phyloP scores from a whole-genome alignment of 2,329 filamentous ascomycete genomes.

The Pseudogymnoascus sp. region DNA sequence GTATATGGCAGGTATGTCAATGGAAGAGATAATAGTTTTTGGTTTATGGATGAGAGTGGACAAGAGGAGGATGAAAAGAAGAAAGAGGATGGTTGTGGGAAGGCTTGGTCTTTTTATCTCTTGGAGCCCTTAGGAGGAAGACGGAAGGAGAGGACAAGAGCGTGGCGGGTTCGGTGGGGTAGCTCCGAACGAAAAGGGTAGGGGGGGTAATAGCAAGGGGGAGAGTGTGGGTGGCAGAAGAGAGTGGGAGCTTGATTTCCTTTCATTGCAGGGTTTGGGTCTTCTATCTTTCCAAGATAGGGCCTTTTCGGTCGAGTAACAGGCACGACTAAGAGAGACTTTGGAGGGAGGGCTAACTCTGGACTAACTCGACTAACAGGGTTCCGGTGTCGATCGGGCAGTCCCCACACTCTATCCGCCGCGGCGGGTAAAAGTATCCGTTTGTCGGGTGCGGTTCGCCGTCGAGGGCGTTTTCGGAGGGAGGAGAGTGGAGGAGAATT shows the following conservation, averaged over 20 bases:
- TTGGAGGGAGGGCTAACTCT: neutral
- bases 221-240: neutral
- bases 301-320: slow-evolving; percentile 5
- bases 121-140: neutral
- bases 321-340: slow-evolving; percentile 4
- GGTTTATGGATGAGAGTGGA: slow-evolving; percentile 1
- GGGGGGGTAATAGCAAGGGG: neutral
- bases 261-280: slow-evolving; percentile 1
- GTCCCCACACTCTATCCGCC: slow-evolving; percentile 4
- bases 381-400: slow-evolving; percentile 1
- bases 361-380: neutral
- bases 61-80: neutral
- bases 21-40: neutral
- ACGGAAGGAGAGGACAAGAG: neutral
- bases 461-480: slow-evolving; percentile 4
- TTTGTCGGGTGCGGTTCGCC: slow-evolving; percentile 1
- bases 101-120: slow-evolving; percentile 1
- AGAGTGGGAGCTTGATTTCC: slow-evolving; percentile 4
- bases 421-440: slow-evolving; percentile 4
- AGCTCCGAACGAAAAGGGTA: slow-evolving; percentile 3
- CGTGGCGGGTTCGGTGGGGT: slow-evolving; percentile 1
- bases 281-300: slow-evolving; percentile 1
- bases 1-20: neutral
- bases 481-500: neutral
- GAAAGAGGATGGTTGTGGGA: neutral